These are phyloP conservation scores for Gillenia trifoliata DNA, from an alignment of 306 rosid genomes.

Conservation along the genomic window DNA sequence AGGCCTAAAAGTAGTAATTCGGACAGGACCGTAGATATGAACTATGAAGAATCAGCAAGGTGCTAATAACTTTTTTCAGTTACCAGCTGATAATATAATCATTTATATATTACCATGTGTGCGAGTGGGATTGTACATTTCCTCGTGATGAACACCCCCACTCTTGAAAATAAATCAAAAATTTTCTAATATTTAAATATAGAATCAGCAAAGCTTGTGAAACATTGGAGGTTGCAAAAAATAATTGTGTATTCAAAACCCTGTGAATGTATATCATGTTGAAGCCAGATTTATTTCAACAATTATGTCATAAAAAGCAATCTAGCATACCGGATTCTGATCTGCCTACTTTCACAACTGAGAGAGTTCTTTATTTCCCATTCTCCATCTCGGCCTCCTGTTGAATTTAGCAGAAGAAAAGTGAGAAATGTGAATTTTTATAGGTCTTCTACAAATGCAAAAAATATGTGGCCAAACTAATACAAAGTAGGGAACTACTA, in stretches of 20 bases:
- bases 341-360: slow-evolving; percentile 99
- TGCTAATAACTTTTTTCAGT: not conserved
- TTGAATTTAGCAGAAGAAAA: slow-evolving; percentile 14
- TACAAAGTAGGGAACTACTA: not conserved
- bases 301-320: too few species aligned
- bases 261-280: not conserved
- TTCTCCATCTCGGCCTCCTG: slow-evolving; percentile 87
- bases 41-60: not conserved
- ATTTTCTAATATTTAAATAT: not conserved
- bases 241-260: not conserved
- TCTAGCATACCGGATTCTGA: slow-evolving; percentile 79
- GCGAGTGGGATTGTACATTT: too few species aligned
- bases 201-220: slow-evolving; percentile 1
- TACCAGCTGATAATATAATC: not conserved
- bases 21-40: not conserved
- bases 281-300: too few species aligned
- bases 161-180: not conserved
- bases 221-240: not conserved
- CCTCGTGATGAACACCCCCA: not conserved
- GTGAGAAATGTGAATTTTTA: too few species aligned
- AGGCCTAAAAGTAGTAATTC: not conserved
- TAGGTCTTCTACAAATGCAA: not conserved
- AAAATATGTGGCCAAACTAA: not conserved
- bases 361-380: slow-evolving; percentile 94
- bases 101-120: not conserved